phyloP scores from a whole-genome alignment of 2,329 filamentous ascomycete species.

The Verticillium nubilum region DNA sequence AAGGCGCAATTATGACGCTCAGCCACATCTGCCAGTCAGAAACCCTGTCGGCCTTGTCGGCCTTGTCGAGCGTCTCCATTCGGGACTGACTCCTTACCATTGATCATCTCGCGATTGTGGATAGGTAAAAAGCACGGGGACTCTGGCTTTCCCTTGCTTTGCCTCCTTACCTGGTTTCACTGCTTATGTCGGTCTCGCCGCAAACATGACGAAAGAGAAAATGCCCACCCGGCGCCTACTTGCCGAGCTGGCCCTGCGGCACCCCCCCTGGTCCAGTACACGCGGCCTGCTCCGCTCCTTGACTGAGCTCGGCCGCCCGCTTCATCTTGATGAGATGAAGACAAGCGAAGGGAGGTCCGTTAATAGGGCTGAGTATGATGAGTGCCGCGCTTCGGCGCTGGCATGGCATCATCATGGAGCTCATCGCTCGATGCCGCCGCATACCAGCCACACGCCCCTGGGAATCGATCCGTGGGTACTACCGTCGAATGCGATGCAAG shows the following conservation, averaged over 20 bases:
- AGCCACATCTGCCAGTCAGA: not conserved
- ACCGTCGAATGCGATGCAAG: not conserved
- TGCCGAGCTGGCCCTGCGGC: not conserved
- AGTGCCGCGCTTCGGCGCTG: not conserved
- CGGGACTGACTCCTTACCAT: not conserved
- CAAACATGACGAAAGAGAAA: not conserved
- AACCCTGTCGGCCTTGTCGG: not conserved
- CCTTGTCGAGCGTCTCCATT: not conserved
- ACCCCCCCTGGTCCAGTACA: not conserved
- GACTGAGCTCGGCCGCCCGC: not conserved
- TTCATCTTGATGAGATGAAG: not conserved
- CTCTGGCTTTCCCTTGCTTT: not conserved
- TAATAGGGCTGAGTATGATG: slow-evolving; percentile 1
- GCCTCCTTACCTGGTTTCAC: not conserved
- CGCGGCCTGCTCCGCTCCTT: not conserved
- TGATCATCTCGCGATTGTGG: not conserved
- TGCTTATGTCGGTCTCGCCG: not conserved
- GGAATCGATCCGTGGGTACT: too few species aligned
- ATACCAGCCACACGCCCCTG: not conserved
- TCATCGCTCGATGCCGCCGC: not conserved
- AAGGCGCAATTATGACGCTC: not conserved
- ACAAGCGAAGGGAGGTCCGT: not conserved
- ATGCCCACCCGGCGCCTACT: not conserved
- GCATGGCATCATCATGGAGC: not conserved
- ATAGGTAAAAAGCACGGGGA: not conserved